Conservation (phyloP, 306 rosid species). For the Gleditsia sinensis region DNA sequence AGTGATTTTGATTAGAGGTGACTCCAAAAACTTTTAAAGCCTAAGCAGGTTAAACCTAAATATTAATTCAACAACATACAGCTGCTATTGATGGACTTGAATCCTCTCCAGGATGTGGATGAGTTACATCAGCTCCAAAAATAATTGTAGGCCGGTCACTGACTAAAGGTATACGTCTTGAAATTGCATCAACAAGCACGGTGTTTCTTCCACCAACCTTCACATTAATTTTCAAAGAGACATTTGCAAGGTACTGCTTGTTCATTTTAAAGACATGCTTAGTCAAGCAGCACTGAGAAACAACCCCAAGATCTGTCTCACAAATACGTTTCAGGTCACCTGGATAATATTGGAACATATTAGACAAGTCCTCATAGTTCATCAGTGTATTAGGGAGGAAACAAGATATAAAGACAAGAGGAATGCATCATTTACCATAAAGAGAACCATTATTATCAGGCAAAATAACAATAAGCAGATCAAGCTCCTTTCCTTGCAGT, state of each 20-base stretch:
- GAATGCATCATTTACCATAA: slow-evolving; percentile 58
- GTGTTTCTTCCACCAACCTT: slow-evolving; percentile 98
- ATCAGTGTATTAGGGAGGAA: neutral
- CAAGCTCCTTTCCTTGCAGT: slow-evolving; percentile 75
- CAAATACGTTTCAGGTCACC: slow-evolving; percentile 94
- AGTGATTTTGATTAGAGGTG: neutral
- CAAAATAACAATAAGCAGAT: slow-evolving; percentile 78
- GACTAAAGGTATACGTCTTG: slow-evolving; percentile 85
- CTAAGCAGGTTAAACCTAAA: neutral
- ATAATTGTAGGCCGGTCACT: slow-evolving; percentile 92
- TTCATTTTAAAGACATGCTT: slow-evolving; percentile 79
- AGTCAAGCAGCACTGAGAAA: slow-evolving; percentile 93
- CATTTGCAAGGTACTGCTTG: slow-evolving; percentile 90
- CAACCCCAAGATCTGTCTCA: slow-evolving; percentile 93
- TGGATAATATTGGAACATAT: slow-evolving; percentile 26
- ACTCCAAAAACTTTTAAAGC: neutral
- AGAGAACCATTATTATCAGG: slow-evolving; percentile 94
- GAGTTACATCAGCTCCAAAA: slow-evolving; percentile 98
- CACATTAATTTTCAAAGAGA: slow-evolving; percentile 85
- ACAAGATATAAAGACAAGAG: neutral
- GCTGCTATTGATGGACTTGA: slow-evolving; percentile 98
- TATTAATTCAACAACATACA: slow-evolving; percentile 43
- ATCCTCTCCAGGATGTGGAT: slow-evolving; percentile 97
- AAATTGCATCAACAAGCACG: slow-evolving; percentile 84
- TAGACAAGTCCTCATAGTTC: neutral